These are phyloP conservation scores for Neocucurbitaria cava DNA, from an alignment of 2,329 filamentous ascomycete species.

Conservation along the genomic window DNA sequence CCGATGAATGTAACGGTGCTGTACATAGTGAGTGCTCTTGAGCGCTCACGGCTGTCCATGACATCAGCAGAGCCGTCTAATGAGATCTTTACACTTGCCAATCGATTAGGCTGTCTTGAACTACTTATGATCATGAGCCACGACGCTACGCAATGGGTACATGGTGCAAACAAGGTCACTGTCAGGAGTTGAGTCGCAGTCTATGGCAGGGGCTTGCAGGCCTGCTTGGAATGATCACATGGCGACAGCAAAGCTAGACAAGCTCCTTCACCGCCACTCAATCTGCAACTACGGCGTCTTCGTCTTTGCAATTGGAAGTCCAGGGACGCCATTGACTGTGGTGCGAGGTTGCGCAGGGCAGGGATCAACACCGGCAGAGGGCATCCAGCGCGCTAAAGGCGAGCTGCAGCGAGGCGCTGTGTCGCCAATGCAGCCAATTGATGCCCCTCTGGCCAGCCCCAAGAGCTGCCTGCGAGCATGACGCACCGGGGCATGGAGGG, in stretches of 20 bases:
- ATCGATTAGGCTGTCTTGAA: background rate
- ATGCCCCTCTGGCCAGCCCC: slow-evolving; percentile 11
- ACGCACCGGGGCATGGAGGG: slow-evolving; percentile 39
- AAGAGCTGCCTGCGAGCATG: slow-evolving; percentile 30
- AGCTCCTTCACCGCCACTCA: slow-evolving; percentile 32
- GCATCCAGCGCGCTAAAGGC: slow-evolving; percentile 29
- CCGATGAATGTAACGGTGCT: slow-evolving; percentile 25
- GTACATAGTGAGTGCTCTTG: background rate
- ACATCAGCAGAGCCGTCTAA: background rate
- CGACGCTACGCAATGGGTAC: background rate
- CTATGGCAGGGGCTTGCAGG: slow-evolving; percentile 23
- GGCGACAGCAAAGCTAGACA: slow-evolving; percentile 21
- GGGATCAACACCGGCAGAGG: slow-evolving; percentile 22
- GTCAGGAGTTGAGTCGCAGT: slow-evolving; percentile 4
- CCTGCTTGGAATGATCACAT: slow-evolving; percentile 22
- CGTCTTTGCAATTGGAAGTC: slow-evolving; percentile 26
- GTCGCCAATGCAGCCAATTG: slow-evolving; percentile 36
- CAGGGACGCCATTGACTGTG: slow-evolving; percentile 24
- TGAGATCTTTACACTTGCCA: background rate
- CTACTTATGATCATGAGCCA: background rate
- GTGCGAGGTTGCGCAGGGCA: slow-evolving; percentile 33
- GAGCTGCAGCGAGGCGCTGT: slow-evolving; percentile 29
- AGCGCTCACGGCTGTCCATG: background rate
- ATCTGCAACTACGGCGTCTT: slow-evolving; percentile 7
- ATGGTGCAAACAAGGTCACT: background rate